Percentiles rank a stretch among this genome's conserved stretches.
Evolutionary conservation across 1,139 yeast species (phyloP).

Genomic region (Blastobotrys illinoisensis): DNA sequence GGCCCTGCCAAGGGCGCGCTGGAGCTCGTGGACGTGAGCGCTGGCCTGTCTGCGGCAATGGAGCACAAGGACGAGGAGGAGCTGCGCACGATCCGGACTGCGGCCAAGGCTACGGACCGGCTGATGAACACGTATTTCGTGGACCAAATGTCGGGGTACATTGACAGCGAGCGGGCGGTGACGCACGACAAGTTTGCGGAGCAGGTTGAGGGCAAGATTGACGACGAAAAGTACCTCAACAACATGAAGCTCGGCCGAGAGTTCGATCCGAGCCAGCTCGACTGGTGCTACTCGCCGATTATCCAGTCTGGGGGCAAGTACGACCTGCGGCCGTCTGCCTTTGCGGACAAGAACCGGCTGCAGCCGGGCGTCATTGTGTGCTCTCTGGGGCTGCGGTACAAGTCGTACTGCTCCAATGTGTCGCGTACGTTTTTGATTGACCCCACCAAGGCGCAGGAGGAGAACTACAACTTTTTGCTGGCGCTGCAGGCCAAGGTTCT

Average conservation of each 20-base stretch:
- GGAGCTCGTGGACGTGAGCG: conserved; percentile 48
- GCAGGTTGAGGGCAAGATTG: conserved; percentile 74
- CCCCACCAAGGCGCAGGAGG: conserved; percentile 75
- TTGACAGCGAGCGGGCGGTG: conserved; percentile 79
- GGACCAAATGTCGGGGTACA: conserved; percentile 80
- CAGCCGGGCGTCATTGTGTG: conserved; percentile 78
- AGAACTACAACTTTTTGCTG: conserved; percentile 70
- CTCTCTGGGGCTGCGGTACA: conserved; percentile 81
- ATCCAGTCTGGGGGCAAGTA: conserved; percentile 85
- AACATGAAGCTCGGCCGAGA: conserved; percentile 54
- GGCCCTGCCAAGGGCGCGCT: conserved; percentile 30
- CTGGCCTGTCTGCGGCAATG: conserved; percentile 52
- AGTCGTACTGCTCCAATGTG: conserved; percentile 81
- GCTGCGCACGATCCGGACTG: conserved; percentile 56
- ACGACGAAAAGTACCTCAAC: conserved; percentile 63
- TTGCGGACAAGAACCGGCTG: conserved; percentile 60
- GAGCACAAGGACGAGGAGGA: conserved; percentile 82
- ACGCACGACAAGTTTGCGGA: conserved; percentile 72
- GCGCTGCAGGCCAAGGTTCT: conserved; percentile 53
- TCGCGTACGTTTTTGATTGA: conserved; percentile 88
- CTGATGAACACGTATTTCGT: conserved; percentile 74
- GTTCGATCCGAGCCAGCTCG: conserved; percentile 71
- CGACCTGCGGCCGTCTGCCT: conserved; percentile 81
- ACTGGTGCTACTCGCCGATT: conserved; percentile 94
- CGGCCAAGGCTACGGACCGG: conserved; percentile 72